Conservation (phyloP, 805 yeast genomes). For the Metschnikowia kofuensis region DNA sequence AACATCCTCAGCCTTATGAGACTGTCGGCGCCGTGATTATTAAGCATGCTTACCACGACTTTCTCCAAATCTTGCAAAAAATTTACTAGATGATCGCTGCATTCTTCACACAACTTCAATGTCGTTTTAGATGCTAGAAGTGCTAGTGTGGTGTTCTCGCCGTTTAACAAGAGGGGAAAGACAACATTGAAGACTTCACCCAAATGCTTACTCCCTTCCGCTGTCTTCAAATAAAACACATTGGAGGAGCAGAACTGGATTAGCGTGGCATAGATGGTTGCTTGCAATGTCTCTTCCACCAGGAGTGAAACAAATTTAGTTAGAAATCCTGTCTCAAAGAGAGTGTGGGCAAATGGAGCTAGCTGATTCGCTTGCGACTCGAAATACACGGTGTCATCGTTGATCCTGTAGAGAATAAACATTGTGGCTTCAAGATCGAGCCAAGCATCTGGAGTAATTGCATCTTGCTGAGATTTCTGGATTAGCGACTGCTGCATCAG, state of each 20-base stretch:
- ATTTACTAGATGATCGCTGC: conserved; percentile 39
- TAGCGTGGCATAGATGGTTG: conserved; percentile 20
- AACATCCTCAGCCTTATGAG: conserved; percentile 58
- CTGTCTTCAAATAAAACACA: conserved; percentile 54
- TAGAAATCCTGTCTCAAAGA: conserved; percentile 26
- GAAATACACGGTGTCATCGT: conserved; percentile 47
- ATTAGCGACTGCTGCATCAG: conserved; percentile 39
- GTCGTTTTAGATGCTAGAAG: conserved; percentile 50
- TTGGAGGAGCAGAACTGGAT: conserved; percentile 48
- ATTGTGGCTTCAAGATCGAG: conserved; percentile 59
- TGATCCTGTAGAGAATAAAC: conserved; percentile 54
- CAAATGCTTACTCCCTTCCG: conserved; percentile 44
- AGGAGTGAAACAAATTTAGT: conserved; percentile 15
- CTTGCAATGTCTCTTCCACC: conserved; percentile 4
- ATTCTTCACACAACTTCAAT: conserved; percentile 53
- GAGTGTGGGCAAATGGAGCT: conserved; percentile 22
- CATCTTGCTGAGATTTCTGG: conserved; percentile 14
- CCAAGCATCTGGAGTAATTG: neutral
- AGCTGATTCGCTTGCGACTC: conserved; percentile 25
- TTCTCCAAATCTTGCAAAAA: conserved; percentile 49
- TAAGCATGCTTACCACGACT: conserved; percentile 47
- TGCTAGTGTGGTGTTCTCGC: conserved; percentile 39
- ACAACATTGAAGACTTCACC: conserved; percentile 54
- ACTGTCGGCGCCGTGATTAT: conserved; percentile 35
- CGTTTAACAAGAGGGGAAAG: conserved; percentile 30